Base-by-base conservation (phyloP, 2,329 filamentous ascomycete species). In the Coniochaeta pulveracea region DNA sequence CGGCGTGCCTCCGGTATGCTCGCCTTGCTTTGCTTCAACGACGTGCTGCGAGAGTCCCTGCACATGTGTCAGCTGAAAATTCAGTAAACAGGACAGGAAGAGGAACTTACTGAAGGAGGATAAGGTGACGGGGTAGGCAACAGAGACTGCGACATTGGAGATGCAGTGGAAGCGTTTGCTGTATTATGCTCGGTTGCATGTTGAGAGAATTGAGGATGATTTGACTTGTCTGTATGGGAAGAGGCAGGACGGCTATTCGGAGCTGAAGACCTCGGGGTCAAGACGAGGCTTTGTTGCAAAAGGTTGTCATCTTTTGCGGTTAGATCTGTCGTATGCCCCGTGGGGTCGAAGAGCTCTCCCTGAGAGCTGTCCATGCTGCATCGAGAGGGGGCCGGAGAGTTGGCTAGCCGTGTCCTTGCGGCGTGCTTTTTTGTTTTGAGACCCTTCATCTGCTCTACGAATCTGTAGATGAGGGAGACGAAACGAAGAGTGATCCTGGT, bases 61-160 rank as follows among this genome's bases (percentile, higher is more conserved):
- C 6, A 10, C 6, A 11, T 14, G 14, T 14, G 19, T 31, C 16
- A 31, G 28, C 28, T 3, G 19, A 17, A 31, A 6, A 10, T 15
- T 27, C 10, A n/a, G 10, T 12, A 11, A 10, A 19, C 12, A 19
- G 19, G 18, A 12, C 6, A 14, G 19, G n/a, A 8, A 14, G 17
- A 21, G 3, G 28, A 11, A 31, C 28, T 31, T 31, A 31, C 28
- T 15, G 28, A 17, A 21, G 28, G 28, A 12, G 28, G 22, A 14
- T 31, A 31, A 6, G 19, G 12, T 7, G 28, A 19, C 8, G 22
- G n/a, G 8, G 21, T 23, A n/a, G n/a, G 21, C 8, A n/a, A 23
- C n/a, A n/a, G 21, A n/a, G 21, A 8, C 8, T 8, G 21, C 8
- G 21, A 23, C 21, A n/a, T 8, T 23, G 21, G 8, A 23, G n/a